Evolutionary conservation across 805 yeast species (phyloP), one percentile per base, ranked within the genome.

Genomic region (Candida endomychidarum): DNA sequence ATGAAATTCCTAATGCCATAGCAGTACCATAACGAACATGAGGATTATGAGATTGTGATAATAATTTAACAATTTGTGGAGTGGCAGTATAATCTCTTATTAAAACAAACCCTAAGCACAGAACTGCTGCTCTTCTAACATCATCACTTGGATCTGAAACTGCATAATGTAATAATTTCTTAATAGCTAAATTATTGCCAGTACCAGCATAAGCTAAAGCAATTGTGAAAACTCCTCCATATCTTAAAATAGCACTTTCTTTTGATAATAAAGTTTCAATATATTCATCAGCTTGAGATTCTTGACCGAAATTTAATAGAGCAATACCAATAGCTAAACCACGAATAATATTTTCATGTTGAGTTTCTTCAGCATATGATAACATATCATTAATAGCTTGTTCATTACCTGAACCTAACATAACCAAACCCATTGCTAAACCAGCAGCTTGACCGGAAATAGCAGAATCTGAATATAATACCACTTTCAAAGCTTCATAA

Each of bases 21-120:
- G 98, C 96, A 22, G 97, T 86, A 70, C 99, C 99, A 60, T 93
- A 93, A 62, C 99, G 86, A 25, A 93, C 98, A 59, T 93, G 97
- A 10, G 99, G 96, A 61, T 93, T 93, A 63, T 93, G 97, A 1
- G 96, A 86, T 63, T 89, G 96, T 0, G 96, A 80, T 51, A 93
- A 74, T 42, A 93, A 73, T 61, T 91, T 96, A 26, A 93, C 97
- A 67, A 93, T 85, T 51, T 95, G 84, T 42, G 99, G 99, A 15
- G 93, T 91, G 0, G 96, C 89, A 11, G 89, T 81, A 62, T 88
- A 86, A 60, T 90, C 95, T 57, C 96, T 86, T 44, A 91, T 74
- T 51, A 93, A 73, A 34, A 93, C 83, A 65, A 93, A 93, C 15
- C 99, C 99, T 39, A 93, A 75, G 6, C 89, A 81, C 63, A 83